Base-by-base conservation (phyloP, 306 rosid species). In the Amphicarpaea edgeworthii region DNA sequence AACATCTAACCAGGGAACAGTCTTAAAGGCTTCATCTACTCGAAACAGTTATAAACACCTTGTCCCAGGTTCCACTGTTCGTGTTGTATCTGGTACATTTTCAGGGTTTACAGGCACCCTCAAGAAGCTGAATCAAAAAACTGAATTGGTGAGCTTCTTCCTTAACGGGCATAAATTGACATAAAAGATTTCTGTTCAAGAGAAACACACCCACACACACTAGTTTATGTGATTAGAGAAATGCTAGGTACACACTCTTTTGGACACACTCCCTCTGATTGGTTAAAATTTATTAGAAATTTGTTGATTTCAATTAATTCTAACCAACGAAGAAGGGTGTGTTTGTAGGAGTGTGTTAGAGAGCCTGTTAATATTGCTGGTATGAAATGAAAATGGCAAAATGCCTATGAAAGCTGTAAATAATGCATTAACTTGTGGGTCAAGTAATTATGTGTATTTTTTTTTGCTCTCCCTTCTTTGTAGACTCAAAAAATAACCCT, bases 61-160 rank as follows among this genome's bases (percentile, higher is more conserved):
- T 59, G 73, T 71, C 50, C 68, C 78, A 16, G 99, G 97, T 68
- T 87, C 97, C 69, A 84, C 89, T 0, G 90, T 95, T 71, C 79
- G 75, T 58, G 90, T 95, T 73, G 28, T 86, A 77, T 85, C 97
- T 8, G 97, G 97, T 67, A 74, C 90, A 26, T 88, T 95, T 77
- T 86, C 92, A 66, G 97, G 90, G 67, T 92, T 85, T 77, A 75
- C 82, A 15, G 97, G 97, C 71, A 87, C 81, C 72, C 91, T 95
- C 64, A 89, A 95, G 86, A 95, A 90, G 85, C 75, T 95, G 77
- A 92, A 80, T 83, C 91, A 91, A 55, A 92, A 73, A 83, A 84
- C 89, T 50, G 85, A 88, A 84, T 61, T 83, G 84, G 99, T 95
- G 53, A 75, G 90, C 21, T 81, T n/a, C 71, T 67, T 78, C 47